These are phyloP conservation scores for Amanita brunnescens DNA, from an alignment of 768 basidiomycete species.

Conservation along the genomic window DNA sequence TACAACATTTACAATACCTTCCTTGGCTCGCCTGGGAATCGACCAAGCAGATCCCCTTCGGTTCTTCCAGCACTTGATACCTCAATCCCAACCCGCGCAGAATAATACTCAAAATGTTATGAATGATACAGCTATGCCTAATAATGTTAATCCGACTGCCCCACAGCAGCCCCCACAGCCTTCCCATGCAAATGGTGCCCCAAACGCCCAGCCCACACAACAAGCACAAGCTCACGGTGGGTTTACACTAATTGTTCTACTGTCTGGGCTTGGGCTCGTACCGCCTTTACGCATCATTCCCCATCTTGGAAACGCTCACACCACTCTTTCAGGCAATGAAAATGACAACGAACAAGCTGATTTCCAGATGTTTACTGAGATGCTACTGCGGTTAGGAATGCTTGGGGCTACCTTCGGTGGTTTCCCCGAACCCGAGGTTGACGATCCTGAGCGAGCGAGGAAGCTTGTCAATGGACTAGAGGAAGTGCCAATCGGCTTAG, in stretches of 20 bases:
- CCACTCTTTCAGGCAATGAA: constrained; percentile 5
- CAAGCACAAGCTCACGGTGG: constrained; percentile 4
- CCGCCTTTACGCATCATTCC: neutral
- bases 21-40: constrained; percentile 6
- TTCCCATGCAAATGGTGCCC: neutral
- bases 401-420: constrained; percentile 15
- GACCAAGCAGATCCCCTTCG: constrained; percentile 11
- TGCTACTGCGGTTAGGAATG: constrained; percentile 14
- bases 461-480: constrained; percentile 56
- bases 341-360: neutral
- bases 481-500: constrained; percentile 55
- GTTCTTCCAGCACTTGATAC: constrained; percentile 14
- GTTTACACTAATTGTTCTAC: constrained; percentile 1
- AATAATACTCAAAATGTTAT: neutral
- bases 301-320: constrained; percentile 1
- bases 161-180: neutral
- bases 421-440: constrained; percentile 27
- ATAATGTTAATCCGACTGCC: neutral
- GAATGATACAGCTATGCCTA: constrained; percentile 3
- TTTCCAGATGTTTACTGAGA: constrained; percentile 4
- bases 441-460: constrained; percentile 63
- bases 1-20: constrained; percentile 6
- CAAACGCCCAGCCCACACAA: neutral
- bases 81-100: neutral
- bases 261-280: neutral